Evolutionary conservation across 306 rosid species (phyloP).

Genomic region (Cicer bijugum): DNA sequence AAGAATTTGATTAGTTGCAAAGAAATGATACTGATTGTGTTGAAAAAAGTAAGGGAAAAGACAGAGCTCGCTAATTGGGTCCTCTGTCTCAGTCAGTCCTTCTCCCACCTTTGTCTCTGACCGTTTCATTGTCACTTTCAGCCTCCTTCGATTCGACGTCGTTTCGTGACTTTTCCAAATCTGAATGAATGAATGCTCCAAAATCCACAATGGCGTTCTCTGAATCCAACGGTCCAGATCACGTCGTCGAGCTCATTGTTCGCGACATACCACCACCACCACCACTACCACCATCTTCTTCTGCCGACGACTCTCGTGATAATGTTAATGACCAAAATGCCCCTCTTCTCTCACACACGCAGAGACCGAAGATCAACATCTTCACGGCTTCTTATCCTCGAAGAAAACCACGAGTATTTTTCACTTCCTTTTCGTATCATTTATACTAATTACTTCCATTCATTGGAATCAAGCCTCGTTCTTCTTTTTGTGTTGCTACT

Average conservation of each 20-base stretch:
- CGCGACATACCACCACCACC: slow-evolving; percentile 42
- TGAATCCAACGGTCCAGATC: slow-evolving; percentile 50
- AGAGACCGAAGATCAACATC: slow-evolving; percentile 79
- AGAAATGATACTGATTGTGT: background rate
- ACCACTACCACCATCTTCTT: background rate
- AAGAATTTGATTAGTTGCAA: background rate
- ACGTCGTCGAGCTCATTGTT: slow-evolving; percentile 62
- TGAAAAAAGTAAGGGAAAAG: background rate
- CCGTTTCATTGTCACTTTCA: slow-evolving; percentile 28
- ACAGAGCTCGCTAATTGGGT: slow-evolving; percentile 6
- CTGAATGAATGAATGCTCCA: slow-evolving; percentile 33
- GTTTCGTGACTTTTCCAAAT: slow-evolving; percentile 5
- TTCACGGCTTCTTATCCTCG: slow-evolving; percentile 77
- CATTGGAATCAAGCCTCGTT: background rate
- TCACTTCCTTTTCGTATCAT: background rate
- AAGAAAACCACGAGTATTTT: slow-evolving; percentile 55
- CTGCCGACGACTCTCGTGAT: slow-evolving; percentile 41
- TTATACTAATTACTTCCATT: background rate
- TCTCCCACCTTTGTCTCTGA: slow-evolving; percentile 19
- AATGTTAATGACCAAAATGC: slow-evolving; percentile 52
- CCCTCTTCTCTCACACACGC: slow-evolving; percentile 61
- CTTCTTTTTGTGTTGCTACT: background rate
- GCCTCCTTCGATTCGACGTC: background rate
- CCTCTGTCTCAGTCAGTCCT: slow-evolving; percentile 6
- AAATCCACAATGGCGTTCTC: slow-evolving; percentile 49